phyloP scores from a whole-genome alignment of 371 early-diverging fungal species.

The Syncephalis plumigaleata region DNA sequence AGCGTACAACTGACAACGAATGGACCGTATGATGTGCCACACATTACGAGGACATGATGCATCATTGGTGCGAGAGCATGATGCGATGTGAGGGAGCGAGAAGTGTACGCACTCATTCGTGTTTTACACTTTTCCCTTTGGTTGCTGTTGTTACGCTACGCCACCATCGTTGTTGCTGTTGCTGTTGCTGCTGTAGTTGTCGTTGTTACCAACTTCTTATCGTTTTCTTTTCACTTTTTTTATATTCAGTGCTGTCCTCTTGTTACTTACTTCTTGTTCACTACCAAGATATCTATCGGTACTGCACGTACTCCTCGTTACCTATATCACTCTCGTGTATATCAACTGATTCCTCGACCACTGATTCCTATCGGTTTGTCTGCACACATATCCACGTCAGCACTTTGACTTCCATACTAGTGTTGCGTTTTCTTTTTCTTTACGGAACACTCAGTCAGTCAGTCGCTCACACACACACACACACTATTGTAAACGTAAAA shows the following conservation, averaged over 20 bases:
- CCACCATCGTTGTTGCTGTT: not conserved
- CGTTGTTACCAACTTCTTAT: too few relatives aligned
- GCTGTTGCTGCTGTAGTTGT: not conserved
- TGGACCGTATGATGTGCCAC: too few relatives aligned
- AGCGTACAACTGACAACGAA: too few relatives aligned
- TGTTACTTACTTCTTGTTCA: not conserved
- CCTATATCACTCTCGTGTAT: not conserved
- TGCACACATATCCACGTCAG: not conserved
- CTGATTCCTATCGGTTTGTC: not conserved
- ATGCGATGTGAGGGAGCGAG: too few relatives aligned
- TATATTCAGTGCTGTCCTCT: not conserved
- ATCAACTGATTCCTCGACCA: too few relatives aligned
- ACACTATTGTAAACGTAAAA: not conserved
- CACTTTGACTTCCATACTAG: not conserved
- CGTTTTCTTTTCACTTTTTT: too few relatives aligned
- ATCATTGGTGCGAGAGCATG: too few relatives aligned
- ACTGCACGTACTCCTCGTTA: not conserved
- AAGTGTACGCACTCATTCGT: too few relatives aligned
- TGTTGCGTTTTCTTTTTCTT: not conserved
- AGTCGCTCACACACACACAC: not conserved
- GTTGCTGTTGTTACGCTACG: too few relatives aligned
- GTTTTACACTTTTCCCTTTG: too few relatives aligned
- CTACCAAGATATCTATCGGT: not conserved
- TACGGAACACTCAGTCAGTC: not conserved
- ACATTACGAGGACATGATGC: too few relatives aligned